Base-by-base conservation (phyloP, 2,329 filamentous ascomycete species). In the Epichloe baconii region DNA sequence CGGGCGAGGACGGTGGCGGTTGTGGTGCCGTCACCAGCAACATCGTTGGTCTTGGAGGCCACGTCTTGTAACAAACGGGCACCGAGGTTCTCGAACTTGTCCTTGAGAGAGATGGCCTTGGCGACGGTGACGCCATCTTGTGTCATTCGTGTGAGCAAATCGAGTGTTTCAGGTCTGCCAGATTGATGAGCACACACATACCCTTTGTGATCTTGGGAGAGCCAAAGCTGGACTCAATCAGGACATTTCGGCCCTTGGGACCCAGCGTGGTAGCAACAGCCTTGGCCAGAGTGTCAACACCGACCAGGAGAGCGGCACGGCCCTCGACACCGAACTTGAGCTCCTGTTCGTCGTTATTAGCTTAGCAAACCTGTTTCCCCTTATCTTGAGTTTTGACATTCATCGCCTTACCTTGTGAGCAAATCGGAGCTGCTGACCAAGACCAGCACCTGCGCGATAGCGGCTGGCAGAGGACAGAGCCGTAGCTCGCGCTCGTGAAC, bases 201-300 rank as follows among this genome's bases (percentile, higher is more conserved):
- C 91, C 91, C 79, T 98, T 98, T 64, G 93, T 98, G 73, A 98
- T 98, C 82, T 98, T 98, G 64, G 93, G 93, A 46, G 93, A 95
- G 71, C 93, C 93, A 66, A 95, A 98, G 77, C 88, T 88, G 57
- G 91, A 96, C 78, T 98, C 93, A 62, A 98, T 98, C 66, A 98
- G 72, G 60, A 98, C 93, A 75, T 97, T 98, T 68, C 93, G 85
- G 71, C 93, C 93, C 80, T 98, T 98, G 64, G 93, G 93, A 60
- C 93, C 93, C 55, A 98, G 81, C 58, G 93, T 98, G 56, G 91
- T 95, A 58, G 91, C 86, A 57, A 98, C 93, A 57, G 93, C 93
- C 76, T 85, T 95, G 64, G 93, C 90, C 58, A 98, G 83, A 61
- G 93, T 97, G 71, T 98, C 93, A 58, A 97, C 90, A 80, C 93